Base-by-base conservation (phyloP, 352 stramenopile species). In the Globisporangium solare region DNA sequence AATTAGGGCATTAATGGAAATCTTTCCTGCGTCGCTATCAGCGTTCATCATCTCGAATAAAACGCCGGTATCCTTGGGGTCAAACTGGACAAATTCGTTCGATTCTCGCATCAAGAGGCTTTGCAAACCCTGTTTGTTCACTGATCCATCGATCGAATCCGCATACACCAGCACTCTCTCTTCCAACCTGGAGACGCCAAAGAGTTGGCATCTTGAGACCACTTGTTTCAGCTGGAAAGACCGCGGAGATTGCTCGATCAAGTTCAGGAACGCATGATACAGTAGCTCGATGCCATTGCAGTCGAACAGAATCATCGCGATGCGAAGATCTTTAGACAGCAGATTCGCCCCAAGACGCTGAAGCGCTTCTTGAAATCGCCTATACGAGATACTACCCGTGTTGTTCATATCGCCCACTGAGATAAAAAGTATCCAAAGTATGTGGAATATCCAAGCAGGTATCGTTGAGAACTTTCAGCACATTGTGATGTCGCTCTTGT, bases 231-330 rank as follows among this genome's bases (percentile, higher is more conserved):
- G 58, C 0, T 71, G 51, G 13, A 69, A 46, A 2, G 54, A 66
- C 1, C 61, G 47, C 6, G 64, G 61, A 13, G 71, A 56, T 24
- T 78, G 64, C 17, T 55, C 55, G 3, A 79, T n/a, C 15, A 64
- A 46, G 20, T 73, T 64, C 15, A 89, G 46, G n/a, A 89, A 65
- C 1, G 70, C 60, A 8, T 73, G 58, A 43, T 86, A 87, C 6
- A 89, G 54, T 35, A 87, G 60, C 17, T 83, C 66, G 22, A 67
- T 63, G 3, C 76, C 79, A 37, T 74, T 82, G 20, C 43, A 52
- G 47, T 86, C 76, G 10, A 86, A 73, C 51, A 87, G 64, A 31
- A 78, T 56, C n/a, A 76, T 64, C 11, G 86, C 46, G 2, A 85
- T 51, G 22, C 73, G 74, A 10, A 79, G 32, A 24, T 86, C 72